Conservation (phyloP, 2,329 filamentous ascomycete species). For the Colletotrichum chrysophilum region DNA sequence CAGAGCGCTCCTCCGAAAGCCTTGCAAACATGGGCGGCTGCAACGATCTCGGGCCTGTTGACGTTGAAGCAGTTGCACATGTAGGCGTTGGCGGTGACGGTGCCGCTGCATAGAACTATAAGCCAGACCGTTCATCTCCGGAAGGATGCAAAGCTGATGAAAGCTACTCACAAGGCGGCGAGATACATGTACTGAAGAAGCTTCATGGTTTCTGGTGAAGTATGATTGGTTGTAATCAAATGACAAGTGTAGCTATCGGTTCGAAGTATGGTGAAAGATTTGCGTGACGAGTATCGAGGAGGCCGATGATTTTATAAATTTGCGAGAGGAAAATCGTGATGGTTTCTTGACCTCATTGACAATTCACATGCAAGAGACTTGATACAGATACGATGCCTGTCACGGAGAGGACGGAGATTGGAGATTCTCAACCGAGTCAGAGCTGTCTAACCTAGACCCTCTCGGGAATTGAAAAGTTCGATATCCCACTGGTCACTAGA, state of each 20-base stretch:
- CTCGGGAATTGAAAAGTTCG: neutral
- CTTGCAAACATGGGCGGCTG: neutral
- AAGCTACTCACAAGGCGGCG: neutral
- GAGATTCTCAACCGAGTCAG: neutral
- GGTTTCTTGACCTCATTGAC: neutral
- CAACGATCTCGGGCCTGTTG: neutral
- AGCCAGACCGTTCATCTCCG: neutral
- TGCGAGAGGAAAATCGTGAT: neutral
- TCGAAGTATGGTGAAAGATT: neutral
- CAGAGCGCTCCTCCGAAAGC: neutral
- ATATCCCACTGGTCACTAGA: neutral
- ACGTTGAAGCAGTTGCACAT: neutral
- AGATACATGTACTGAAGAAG: neutral
- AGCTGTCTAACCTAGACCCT: neutral
- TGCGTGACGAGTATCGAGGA: neutral
- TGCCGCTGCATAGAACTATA: too few relatives aligned
- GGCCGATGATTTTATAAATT: neutral
- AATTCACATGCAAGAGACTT: neutral
- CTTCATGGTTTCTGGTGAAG: neutral
- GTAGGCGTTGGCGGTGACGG: neutral
- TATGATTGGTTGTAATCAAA: neutral
- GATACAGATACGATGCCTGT: neutral
- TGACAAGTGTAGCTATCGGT: neutral
- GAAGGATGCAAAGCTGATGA: neutral
- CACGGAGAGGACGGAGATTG: neutral